A percentile compares a stretch with the other conserved stretches of the same genome.
Evolutionary conservation across 371 early-diverging fungal species (phyloP).

Genomic region (Apophysomyces variabilis): DNA sequence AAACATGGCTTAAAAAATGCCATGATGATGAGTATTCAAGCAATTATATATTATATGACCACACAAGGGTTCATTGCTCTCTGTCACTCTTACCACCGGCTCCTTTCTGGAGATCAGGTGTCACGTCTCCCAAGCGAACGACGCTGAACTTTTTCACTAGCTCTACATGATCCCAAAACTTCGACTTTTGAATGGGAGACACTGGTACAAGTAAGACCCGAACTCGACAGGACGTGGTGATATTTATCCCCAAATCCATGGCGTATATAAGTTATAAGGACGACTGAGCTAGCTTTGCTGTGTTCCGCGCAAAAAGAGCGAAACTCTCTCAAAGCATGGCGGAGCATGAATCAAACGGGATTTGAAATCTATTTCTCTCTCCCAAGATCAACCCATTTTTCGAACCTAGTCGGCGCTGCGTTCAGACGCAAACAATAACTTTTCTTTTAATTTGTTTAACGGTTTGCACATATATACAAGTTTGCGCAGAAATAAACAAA

Average conservation of each 20-base stretch:
- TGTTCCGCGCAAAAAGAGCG: constrained; percentile 4
- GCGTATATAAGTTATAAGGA: background rate
- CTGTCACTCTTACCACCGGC: constrained; percentile 40
- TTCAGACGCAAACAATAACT: background rate
- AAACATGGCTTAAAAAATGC: constrained; percentile 45
- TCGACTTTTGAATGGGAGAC: constrained; percentile 66
- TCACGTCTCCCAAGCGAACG: constrained; percentile 62
- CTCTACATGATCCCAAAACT: constrained; percentile 71
- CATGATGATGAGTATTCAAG: background rate
- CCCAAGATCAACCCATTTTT: background rate
- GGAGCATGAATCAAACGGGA: background rate
- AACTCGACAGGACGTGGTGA: constrained; percentile 65
- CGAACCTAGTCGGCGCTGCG: no score
- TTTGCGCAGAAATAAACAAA: constrained; percentile 9
- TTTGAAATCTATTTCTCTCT: background rate
- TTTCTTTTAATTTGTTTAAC: constrained; percentile 5
- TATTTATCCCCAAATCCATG: constrained; percentile 57
- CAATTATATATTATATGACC: no score
- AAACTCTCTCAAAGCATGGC: background rate
- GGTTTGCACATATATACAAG: constrained; percentile 7
- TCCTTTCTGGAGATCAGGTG: constrained; percentile 59
- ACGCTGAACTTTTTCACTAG: constrained; percentile 60
- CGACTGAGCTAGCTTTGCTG: background rate
- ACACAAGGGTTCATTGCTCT: no score
- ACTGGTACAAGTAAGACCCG: constrained; percentile 79